These are phyloP conservation scores for Cercophora newfieldiana DNA, from an alignment of 495 filamentous ascomycete genomes.

Conservation along the genomic window DNA sequence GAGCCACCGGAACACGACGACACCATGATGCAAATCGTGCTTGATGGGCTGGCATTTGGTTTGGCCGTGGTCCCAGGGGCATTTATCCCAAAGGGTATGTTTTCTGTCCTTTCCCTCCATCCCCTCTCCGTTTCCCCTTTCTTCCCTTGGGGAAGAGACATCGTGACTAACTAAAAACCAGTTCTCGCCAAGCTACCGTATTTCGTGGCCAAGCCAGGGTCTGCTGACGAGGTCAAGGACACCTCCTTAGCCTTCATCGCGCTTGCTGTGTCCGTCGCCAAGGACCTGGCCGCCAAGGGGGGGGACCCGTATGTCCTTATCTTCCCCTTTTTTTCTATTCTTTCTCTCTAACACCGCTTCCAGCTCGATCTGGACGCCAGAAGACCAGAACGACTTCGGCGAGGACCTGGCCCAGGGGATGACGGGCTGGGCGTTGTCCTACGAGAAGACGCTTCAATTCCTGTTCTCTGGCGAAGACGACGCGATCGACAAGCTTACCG, in stretches of 20 bases:
- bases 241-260: conserved; percentile 15
- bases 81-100: conserved; percentile 25
- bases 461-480: conserved; percentile 23
- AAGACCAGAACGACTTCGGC: conserved; percentile 23
- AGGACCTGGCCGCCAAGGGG: neutral
- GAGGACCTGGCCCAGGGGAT: conserved; percentile 26
- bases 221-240: conserved; percentile 19
- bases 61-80: conserved; percentile 21
- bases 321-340: neutral
- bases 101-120: neutral
- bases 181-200: conserved; percentile 2
- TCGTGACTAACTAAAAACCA: neutral
- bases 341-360: neutral
- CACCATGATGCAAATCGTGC: conserved; percentile 29
- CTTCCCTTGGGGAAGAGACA: neutral
- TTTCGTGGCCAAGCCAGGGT: neutral
- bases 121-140: too few relatives aligned
- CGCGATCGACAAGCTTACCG: conserved; percentile 19
- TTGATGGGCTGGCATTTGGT: conserved; percentile 31
- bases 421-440: conserved; percentile 19
- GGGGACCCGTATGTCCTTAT: neutral
- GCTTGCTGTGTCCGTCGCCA: neutral
- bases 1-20: conserved; percentile 20
- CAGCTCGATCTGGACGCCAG: conserved; percentile 14
- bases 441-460: neutral